These are phyloP conservation scores for Davidsoniella virescens DNA, from an alignment of 2,329 filamentous ascomycete species.

Conservation along the genomic window DNA sequence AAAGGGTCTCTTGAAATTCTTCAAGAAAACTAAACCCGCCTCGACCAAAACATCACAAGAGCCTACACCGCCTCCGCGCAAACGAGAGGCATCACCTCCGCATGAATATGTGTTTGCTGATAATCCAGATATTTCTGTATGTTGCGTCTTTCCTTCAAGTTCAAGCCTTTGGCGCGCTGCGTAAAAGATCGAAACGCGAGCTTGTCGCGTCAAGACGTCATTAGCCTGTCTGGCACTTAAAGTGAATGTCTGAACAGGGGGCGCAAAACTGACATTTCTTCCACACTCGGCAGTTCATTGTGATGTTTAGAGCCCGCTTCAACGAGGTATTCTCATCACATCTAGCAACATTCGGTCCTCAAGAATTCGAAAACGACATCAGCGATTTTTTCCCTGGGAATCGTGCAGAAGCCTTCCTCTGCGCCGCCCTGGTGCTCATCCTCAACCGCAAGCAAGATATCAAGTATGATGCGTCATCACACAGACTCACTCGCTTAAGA, in stretches of 20 bases:
- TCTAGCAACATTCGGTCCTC: conserved; percentile 75
- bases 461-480: conserved; percentile 48
- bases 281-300: conserved; percentile 57
- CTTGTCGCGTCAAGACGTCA: conserved; percentile 31
- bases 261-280: conserved; percentile 19
- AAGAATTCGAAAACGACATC: conserved; percentile 83
- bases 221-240: conserved; percentile 13
- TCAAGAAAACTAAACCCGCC: conserved; percentile 24
- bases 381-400: conserved; percentile 64
- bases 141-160: conserved; percentile 25
- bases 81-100: conserved; percentile 72
- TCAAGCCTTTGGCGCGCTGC: conserved; percentile 12
- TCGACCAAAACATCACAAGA: conserved; percentile 31
- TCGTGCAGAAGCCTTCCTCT: conserved; percentile 74
- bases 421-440: conserved; percentile 71
- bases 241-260: background rate
- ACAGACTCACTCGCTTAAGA: background rate
- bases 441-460: conserved; percentile 97
- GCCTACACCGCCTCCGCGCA: conserved; percentile 50
- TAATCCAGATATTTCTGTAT: conserved; percentile 80
- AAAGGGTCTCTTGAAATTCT: conserved; percentile 49
- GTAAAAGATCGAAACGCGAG: conserved; percentile 29
- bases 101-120: conserved; percentile 84
- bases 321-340: conserved; percentile 78
- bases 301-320: conserved; percentile 95